phyloP scores from a whole-genome alignment of 306 rosid genomes.

The Cucurbita moschata region DNA sequence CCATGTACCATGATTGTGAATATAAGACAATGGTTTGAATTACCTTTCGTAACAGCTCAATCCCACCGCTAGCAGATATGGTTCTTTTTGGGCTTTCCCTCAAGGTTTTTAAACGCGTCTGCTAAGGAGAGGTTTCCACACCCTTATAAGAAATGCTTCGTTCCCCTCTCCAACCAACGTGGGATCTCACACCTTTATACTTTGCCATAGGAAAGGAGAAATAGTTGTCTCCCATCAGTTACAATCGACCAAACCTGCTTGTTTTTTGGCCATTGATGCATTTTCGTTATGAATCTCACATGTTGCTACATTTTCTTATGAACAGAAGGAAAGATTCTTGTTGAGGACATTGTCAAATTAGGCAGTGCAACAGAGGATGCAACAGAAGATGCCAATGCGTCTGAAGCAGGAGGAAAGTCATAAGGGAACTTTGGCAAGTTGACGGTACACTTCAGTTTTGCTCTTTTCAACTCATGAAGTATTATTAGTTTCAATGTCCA shows the following conservation, averaged over 20 bases:
- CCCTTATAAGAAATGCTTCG: too few species aligned
- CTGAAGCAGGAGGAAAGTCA: conserved; percentile 7
- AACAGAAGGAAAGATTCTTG: conserved; percentile 85
- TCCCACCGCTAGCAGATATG: too few species aligned
- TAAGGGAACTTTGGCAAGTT: not conserved
- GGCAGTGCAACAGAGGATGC: conserved; percentile 35
- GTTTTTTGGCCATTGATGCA: not conserved
- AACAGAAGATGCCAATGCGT: conserved; percentile 1
- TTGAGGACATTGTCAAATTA: conserved; percentile 79
- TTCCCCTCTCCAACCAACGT: too few species aligned
- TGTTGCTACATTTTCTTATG: not conserved
- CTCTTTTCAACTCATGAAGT: not conserved
- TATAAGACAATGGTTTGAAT: not conserved
- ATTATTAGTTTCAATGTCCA: not conserved
- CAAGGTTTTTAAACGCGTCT: too few species aligned
- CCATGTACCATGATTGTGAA: not conserved
- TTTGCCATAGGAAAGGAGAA: not conserved
- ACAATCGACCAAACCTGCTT: not conserved
- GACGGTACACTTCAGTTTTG: not conserved
- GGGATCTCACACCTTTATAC: not conserved
- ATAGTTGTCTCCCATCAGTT: not conserved
- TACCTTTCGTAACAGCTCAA: not conserved
- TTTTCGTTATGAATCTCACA: not conserved
- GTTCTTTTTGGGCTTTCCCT: too few species aligned
- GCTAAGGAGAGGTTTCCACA: too few species aligned